Evolutionary conservation across 192 early-diverging fungal species (phyloP).

Genomic region (Paraglomus brasilianum): DNA sequence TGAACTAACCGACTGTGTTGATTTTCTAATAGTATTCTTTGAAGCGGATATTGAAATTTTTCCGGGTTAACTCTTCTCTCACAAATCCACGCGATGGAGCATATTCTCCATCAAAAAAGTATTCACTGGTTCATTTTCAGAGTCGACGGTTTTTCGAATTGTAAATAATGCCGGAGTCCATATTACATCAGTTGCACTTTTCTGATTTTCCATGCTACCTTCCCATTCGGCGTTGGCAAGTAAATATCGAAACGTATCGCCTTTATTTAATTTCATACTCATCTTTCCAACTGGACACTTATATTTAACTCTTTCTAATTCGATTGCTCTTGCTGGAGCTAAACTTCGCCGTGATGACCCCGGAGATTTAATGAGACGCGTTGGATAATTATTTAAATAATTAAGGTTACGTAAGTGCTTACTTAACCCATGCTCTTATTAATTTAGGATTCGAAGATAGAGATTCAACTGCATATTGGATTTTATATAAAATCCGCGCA

Average conservation of each 20-base stretch:
- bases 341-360: constrained; percentile 3
- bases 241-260: constrained; percentile 8
- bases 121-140: constrained; percentile 6
- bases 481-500: constrained; percentile 1
- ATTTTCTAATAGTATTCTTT: constrained; percentile 8
- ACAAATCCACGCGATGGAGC: background rate
- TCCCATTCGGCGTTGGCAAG: constrained; percentile 18
- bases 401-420: background rate
- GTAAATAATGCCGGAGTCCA: background rate
- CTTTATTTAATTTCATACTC: constrained; percentile 2
- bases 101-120: constrained; percentile 5
- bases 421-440: constrained; percentile 17
- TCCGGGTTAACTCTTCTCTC: background rate
- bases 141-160: background rate
- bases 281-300: constrained; percentile 9
- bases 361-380: constrained; percentile 11
- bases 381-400: constrained; percentile 13
- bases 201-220: background rate
- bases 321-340: constrained; percentile 12
- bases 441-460: constrained; percentile 9
- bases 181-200: background rate
- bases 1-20: constrained; percentile 14
- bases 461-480: constrained; percentile 9
- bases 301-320: constrained; percentile 7
- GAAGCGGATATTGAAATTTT: background rate